Evolutionary conservation across 805 yeast genomes (phyloP).

Genomic region (Candida ulmi): DNA sequence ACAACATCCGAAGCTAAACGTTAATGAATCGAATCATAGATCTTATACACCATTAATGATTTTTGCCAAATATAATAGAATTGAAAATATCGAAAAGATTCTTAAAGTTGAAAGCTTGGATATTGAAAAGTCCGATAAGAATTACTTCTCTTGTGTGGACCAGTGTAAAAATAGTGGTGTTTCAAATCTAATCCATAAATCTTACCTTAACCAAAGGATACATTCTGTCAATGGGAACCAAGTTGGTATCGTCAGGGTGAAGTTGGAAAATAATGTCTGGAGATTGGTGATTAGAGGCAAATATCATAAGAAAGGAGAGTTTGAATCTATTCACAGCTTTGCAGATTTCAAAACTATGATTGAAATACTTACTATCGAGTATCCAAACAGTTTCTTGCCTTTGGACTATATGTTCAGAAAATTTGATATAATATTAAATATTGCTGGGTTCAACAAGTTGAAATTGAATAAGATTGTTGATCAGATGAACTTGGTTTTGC

Average conservation of each 20-base stretch:
- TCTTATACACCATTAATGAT: conserved; percentile 66
- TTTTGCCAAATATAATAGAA: conserved; percentile 62
- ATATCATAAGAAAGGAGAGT: conserved; percentile 4
- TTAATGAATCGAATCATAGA: conserved; percentile 57
- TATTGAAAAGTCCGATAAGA: conserved; percentile 25
- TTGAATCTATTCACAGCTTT: conserved; percentile 23
- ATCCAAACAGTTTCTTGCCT: conserved; percentile 29
- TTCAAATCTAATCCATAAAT: conserved; percentile 29
- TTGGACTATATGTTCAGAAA: conserved; percentile 16
- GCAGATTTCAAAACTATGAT: conserved; percentile 28
- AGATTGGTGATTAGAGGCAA: conserved; percentile 22
- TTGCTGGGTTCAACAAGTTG: conserved; percentile 34
- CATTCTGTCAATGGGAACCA: conserved; percentile 18
- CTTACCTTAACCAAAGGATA: conserved; percentile 17
- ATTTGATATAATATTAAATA: conserved; percentile 16
- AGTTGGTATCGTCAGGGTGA: conserved; percentile 31
- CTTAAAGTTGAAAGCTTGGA: conserved; percentile 45
- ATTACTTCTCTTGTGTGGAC: conserved; percentile 36
- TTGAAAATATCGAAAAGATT: conserved; percentile 50
- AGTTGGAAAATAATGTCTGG: conserved; percentile 26
- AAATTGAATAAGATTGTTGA: conserved; percentile 43
- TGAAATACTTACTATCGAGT: conserved; percentile 30
- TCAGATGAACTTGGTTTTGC: conserved; percentile 43
- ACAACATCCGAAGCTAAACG: conserved; percentile 31
- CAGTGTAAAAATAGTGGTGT: conserved; percentile 35